Evolutionary conservation across 352 stramenopile genomes (phyloP).

Genomic region (Phytophthora parvispora): DNA sequence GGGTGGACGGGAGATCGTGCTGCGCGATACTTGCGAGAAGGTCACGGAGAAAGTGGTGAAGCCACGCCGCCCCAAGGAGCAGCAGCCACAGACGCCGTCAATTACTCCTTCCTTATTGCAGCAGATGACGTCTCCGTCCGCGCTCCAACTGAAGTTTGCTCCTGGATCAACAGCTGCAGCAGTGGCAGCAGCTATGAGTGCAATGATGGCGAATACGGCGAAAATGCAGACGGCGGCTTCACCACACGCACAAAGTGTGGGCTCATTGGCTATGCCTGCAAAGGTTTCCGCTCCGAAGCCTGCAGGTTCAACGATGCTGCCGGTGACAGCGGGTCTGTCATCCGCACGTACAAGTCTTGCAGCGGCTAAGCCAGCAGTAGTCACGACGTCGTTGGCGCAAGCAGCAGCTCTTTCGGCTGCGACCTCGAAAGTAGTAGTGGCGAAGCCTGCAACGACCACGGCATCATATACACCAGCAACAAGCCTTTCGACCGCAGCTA

Average conservation of each 20-base stretch:
- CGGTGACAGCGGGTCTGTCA: neutral
- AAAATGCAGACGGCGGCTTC: conserved; percentile 25
- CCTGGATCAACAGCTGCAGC: conserved; percentile 31
- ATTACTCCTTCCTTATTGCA: conserved; percentile 2
- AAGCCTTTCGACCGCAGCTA: neutral
- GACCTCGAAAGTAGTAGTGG: neutral
- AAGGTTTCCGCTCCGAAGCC: neutral
- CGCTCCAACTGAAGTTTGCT: conserved; percentile 34
- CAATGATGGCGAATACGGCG: conserved; percentile 35
- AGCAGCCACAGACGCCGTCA: conserved; percentile 13
- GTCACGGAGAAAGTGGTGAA: conserved; percentile 69
- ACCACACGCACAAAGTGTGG: neutral
- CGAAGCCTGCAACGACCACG: neutral
- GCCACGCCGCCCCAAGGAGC: conserved; percentile 37
- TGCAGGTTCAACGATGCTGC: neutral
- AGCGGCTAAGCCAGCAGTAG: conserved; percentile 1
- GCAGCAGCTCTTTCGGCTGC: neutral
- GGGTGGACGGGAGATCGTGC: conserved; percentile 48
- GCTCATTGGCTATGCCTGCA: neutral
- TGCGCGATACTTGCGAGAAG: conserved; percentile 73
- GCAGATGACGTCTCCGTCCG: conserved; percentile 24
- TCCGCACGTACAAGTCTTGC: neutral
- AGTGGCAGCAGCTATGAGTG: conserved; percentile 34
- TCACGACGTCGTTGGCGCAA: neutral
- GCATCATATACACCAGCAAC: neutral